A percentile compares a stretch with the other conserved stretches of the same genome.
Conservation (phyloP, 164 flowering plant genomes). For the Protea cynaroides region DNA sequence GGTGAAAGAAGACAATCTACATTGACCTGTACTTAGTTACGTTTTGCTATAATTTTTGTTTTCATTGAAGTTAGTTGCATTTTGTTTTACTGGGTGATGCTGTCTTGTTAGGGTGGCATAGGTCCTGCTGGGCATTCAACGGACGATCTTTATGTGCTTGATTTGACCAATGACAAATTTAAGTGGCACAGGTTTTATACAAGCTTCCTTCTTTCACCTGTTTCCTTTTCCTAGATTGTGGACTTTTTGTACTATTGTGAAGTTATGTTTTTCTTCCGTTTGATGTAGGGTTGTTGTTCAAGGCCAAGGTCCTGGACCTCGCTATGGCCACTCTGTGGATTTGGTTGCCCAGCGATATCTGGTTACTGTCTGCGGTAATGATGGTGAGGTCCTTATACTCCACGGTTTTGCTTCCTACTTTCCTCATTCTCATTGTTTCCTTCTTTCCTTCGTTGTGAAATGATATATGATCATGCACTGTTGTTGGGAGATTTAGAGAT, state of each 20-base stretch:
- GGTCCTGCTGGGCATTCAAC: constrained; percentile 99
- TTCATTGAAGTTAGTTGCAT: not conserved
- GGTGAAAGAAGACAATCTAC: constrained; percentile 34
- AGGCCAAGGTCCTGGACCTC: constrained; percentile 91
- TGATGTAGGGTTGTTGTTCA: constrained; percentile 75
- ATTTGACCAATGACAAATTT: constrained; percentile 79
- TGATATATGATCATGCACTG: too few species aligned
- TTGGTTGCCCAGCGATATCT: constrained; percentile 86
- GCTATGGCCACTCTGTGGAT: constrained; percentile 91
- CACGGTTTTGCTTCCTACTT: not conserved
- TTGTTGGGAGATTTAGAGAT: too few species aligned
- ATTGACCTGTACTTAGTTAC: not conserved
- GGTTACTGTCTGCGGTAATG: constrained; percentile 86
- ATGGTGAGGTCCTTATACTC: constrained; percentile 45
- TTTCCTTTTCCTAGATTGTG: not conserved
- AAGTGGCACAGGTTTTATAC: constrained; percentile 89
- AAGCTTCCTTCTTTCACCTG: not conserved
- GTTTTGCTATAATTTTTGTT: not conserved
- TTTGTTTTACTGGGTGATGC: constrained; percentile 9
- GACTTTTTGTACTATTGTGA: not conserved
- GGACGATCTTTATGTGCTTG: constrained; percentile 92
- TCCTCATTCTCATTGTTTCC: not conserved
- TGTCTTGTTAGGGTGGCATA: constrained; percentile 82
- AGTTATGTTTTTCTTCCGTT: not conserved
- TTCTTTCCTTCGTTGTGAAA: not conserved